Evolutionary conservation across 176 grass and related monocot genomes (phyloP), one percentile per base, ranked within the genome.

Genomic region (Aegilops umbellulata): DNA sequence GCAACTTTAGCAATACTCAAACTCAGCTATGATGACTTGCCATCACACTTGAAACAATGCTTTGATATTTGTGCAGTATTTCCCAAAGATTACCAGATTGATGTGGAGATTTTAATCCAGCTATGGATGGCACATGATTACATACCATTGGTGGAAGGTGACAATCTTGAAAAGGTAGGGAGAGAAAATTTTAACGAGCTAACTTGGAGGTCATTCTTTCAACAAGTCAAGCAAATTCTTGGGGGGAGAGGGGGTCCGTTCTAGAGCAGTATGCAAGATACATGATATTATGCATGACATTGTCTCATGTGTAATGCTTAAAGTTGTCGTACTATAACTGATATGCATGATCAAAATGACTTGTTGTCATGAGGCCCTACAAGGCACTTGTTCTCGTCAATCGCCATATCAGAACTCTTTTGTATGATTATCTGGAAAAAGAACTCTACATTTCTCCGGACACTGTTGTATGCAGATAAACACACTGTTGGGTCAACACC

Each of bases 351-450:
- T 62, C 0, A 61, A 0, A 74, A 9, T 1, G 11, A 7, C 23
- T 61, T 57, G 0, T 12, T 14, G 9, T 13, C 24, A 2, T 3
- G 10, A 4, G 24, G 16, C 7, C 6, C 13, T n/a, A 9, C 6
- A 23, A 53, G 34, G 0, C 10, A 83, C 0, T 12, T 74, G 1
- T 62, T 74, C 16, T 12, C 1, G 1, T 55, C 63, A 15, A 15
- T 29, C 0, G 2, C 5, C 0, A 12, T 7, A 14, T 0, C 5
- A 1, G 3, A 2, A 8, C 22, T 0, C 5, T 3, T 6, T 32
- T 78, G 42, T 15, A 22, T 26, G 31, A 3, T 68, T 55, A 39
- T 68, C 0, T 61, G 0, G 5, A n/a, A 17, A 47, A 84, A 63
- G 2, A 14, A 14, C 16, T 38, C 13, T 63, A 1, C n/a, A 0